Base-by-base conservation (phyloP, 768 basidiomycete species). In the Candolleomyces aberdarensis region DNA sequence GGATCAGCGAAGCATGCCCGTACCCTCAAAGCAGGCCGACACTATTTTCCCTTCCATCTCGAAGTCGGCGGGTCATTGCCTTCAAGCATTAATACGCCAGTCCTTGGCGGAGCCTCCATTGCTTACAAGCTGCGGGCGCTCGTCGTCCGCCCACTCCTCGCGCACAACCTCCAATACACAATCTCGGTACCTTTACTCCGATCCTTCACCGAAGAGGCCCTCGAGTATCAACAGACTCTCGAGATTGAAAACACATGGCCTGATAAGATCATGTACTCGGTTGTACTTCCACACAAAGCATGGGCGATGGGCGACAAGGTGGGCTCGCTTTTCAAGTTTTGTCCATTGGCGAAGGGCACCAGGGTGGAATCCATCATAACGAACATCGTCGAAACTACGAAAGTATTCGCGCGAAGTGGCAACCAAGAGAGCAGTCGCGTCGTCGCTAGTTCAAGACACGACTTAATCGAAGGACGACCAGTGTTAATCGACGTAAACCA, bases 191-290 rank as follows among this genome's bases (percentile, higher is more conserved):
- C 79, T 60, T 77, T 98, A 62, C 65, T 91, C 52, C 85, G 94
- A 50, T 85, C 88, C 3, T 89, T 95, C 69, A 79, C 85, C 19
- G 71, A 85, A 1, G 94, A 95, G 63, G 89, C 96, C 0, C 83
- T 97, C 66, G 96, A 98, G 72, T 98, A 93, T 78, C 96, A 94
- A 68, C 95, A 98, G 70, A 94, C 94, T 1, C 83, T 97, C 60
- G 96, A 98, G 72, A 88, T 93, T 65, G 92, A 97, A 74, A 97
- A 96, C 72, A 95, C 94, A 15, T 98, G 96, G 96, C 95, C 96
- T 0, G 90, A 89, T 20, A 98, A 98, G 76, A 78, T 97, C 74
- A 96, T 96, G 95, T 98, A 96, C 72, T 88, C 90, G 5, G 85
- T 94, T 69, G 91, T 94, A 77, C 74, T 98, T 36, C 96, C 96